Percentiles rank a stretch among this genome's conserved stretches.
These are phyloP conservation scores for Cicer yamashitae DNA, from an alignment of 306 rosid genomes.

Conservation along the genomic window DNA sequence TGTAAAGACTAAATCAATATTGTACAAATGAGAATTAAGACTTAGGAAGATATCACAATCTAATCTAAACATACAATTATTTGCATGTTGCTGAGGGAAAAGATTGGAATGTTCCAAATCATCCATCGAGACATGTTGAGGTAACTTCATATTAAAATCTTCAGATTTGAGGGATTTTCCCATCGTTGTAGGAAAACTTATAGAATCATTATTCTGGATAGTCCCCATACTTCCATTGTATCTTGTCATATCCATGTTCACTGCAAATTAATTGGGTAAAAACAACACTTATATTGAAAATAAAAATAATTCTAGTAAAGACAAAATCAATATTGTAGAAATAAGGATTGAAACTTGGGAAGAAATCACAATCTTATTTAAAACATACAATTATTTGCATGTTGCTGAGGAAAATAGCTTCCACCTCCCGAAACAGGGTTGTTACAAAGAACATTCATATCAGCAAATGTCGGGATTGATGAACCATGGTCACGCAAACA, in stretches of 20 bases:
- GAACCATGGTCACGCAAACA: constrained; percentile 31
- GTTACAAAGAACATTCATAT: constrained; percentile 35
- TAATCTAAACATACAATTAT: constrained; percentile 37
- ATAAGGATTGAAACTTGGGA: background rate
- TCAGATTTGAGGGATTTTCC: no score
- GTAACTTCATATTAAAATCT: no score
- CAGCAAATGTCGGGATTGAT: constrained; percentile 32
- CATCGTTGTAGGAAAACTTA: no score
- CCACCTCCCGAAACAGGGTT: constrained; percentile 22
- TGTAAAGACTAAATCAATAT: background rate
- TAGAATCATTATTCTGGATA: no score
- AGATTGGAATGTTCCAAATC: no score
- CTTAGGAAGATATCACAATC: background rate
- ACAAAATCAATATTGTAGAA: background rate
- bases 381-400: constrained; percentile 40
- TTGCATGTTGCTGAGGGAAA: constrained; percentile 41
- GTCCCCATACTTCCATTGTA: no score
- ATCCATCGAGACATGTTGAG: no score
- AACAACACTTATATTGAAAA: no score
- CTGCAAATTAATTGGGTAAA: no score
- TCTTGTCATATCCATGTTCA: no score
- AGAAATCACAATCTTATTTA: background rate
- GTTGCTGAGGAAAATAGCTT: constrained; percentile 39
- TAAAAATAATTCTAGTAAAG: background rate
- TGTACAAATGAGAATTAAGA: background rate